Evolutionary conservation across 2,329 filamentous ascomycete species (phyloP).

Genomic region (Ambrosiella beaveri): DNA sequence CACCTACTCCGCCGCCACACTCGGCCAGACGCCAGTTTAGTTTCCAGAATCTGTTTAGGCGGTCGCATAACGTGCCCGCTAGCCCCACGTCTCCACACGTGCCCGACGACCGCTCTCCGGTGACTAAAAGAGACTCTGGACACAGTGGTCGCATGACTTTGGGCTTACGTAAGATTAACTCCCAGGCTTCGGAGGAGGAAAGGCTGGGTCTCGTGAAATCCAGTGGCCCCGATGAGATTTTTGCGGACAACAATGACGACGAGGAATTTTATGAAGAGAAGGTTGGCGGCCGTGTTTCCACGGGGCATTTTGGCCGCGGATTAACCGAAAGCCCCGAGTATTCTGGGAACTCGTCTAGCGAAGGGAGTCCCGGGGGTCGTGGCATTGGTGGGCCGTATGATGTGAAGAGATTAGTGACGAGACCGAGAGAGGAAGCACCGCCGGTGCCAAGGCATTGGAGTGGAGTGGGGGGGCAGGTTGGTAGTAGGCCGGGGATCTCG

Average conservation of each 20-base stretch:
- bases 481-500: too few species aligned
- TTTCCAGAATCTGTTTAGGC: slow-evolving; percentile 66
- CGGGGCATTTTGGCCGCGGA: neutral
- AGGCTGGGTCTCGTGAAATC: slow-evolving; percentile 66
- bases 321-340: neutral
- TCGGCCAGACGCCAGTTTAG: slow-evolving; percentile 66
- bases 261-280: slow-evolving; percentile 12
- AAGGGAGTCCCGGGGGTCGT: neutral
- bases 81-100: slow-evolving; percentile 6
- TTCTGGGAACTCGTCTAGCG: slow-evolving; percentile 1
- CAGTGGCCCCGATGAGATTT: slow-evolving; percentile 23
- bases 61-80: too few species aligned
- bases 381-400: slow-evolving; percentile 9
- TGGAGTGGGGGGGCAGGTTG: neutral
- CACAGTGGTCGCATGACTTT: slow-evolving; percentile 5
- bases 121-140: neutral
- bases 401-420: slow-evolving; percentile 10
- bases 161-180: slow-evolving; percentile 15
- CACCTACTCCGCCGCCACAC: slow-evolving; percentile 38
- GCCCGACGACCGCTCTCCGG: slow-evolving; percentile 9
- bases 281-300: neutral
- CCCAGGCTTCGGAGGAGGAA: slow-evolving; percentile 61
- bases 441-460: slow-evolving; percentile 2
- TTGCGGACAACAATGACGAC: slow-evolving; percentile 6
- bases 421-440: neutral